phyloP scores from a whole-genome alignment of 2,329 filamentous ascomycete genomes.

The Neofusicoccum ribis region DNA sequence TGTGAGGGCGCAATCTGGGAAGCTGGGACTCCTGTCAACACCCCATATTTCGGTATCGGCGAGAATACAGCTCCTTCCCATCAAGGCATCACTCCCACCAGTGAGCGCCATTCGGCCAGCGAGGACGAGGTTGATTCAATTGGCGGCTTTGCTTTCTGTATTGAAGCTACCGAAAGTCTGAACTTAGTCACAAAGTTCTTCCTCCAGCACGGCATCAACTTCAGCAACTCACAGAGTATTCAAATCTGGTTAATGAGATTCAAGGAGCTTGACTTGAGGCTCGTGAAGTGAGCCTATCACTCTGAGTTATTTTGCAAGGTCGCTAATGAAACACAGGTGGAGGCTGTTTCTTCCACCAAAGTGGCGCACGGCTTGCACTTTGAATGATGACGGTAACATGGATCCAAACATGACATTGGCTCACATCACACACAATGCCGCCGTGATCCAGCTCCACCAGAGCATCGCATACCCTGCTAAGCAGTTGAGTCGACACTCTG shows the following conservation, averaged over 20 bases:
- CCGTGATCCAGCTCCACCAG: conserved; percentile 30
- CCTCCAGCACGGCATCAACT: conserved; percentile 34
- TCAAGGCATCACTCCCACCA: conserved; percentile 23
- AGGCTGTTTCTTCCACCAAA: conserved; percentile 28
- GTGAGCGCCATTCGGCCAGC: conserved; percentile 26
- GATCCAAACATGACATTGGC: conserved; percentile 32
- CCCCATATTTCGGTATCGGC: conserved; percentile 45
- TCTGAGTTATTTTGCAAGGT: too few relatives aligned
- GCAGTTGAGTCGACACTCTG: conserved; percentile 29
- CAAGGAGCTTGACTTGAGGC: conserved; percentile 34
- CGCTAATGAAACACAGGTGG: conserved; percentile 22
- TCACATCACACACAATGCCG: conserved; percentile 33
- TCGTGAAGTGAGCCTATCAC: conserved; percentile 27
- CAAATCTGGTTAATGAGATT: conserved; percentile 37
- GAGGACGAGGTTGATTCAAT: conserved; percentile 28
- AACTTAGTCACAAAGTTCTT: conserved; percentile 39
- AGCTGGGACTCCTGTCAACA: conserved; percentile 27
- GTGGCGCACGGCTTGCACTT: conserved; percentile 35
- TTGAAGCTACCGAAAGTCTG: conserved; percentile 38
- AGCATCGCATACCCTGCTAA: conserved; percentile 33
- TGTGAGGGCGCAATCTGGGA: conserved; percentile 39
- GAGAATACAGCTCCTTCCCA: conserved; percentile 30
- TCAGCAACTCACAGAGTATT: conserved; percentile 30
- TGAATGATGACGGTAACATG: conserved; percentile 39
- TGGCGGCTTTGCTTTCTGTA: conserved; percentile 34